Evolutionary conservation across 306 rosid species (phyloP).

Genomic region (Hippophae rhamnoides): DNA sequence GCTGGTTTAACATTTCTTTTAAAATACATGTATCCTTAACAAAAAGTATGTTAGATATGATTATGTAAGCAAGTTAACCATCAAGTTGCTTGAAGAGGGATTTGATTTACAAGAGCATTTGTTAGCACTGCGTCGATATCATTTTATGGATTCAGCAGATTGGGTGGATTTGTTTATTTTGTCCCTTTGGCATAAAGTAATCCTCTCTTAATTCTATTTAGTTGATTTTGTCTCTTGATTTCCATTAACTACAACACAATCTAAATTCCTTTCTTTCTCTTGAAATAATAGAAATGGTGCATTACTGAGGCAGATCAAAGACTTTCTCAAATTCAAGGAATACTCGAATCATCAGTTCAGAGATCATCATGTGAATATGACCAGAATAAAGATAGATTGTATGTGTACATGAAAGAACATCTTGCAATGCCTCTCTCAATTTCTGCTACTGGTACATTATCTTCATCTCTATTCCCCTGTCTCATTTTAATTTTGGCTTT

Average conservation of each 20-base stretch:
- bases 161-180: constrained; percentile 95
- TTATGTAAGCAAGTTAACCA: constrained; percentile 81
- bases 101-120: constrained; percentile 84
- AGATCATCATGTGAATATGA: constrained; percentile 84
- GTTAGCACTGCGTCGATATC: constrained; percentile 72
- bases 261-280: constrained; percentile 22
- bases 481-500: constrained; percentile 11
- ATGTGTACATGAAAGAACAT: constrained; percentile 73
- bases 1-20: constrained; percentile 16
- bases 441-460: constrained; percentile 49
- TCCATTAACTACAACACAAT: constrained; percentile 8
- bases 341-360: constrained; percentile 81
- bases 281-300: constrained; percentile 70
- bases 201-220: constrained; percentile 11
- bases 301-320: constrained; percentile 64
- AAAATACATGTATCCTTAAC: constrained; percentile 36
- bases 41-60: constrained; percentile 47
- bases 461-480: background rate
- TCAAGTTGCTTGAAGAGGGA: constrained; percentile 78
- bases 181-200: constrained; percentile 82
- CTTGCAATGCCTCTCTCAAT: constrained; percentile 55
- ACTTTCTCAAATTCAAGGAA: constrained; percentile 81
- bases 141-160: constrained; percentile 90
- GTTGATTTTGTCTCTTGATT: constrained; percentile 13
- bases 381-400: constrained; percentile 61